Evolutionary conservation across 2,329 filamentous ascomycete genomes (phyloP), one percentile per base, ranked within the genome.

Genomic region (Eutypa lata): DNA sequence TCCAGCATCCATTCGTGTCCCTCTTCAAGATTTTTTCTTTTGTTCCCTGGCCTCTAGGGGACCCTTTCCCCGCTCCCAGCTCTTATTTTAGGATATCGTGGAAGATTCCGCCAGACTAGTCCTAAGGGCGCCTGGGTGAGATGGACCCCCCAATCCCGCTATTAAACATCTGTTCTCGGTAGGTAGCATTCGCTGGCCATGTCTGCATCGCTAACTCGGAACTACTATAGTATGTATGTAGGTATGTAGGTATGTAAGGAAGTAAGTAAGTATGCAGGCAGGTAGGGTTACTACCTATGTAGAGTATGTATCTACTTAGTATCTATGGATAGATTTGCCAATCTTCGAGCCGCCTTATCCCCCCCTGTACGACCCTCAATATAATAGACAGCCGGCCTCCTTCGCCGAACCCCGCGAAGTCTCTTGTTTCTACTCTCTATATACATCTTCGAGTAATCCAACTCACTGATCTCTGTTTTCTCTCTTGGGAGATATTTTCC

Each of bases 401-500:
- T 46, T 43, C 57, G 55, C 57, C 58, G 52, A 37, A 50, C 22
- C 50, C 45, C 37, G 48, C 40, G 54, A 58, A 28, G 56, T 59
- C 53, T 60, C 57, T 55, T 48, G 44, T 48, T 35, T 47, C 49
- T 58, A 47, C 35, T 55, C 47, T 37, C 44, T 43, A 26, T 46
- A 56, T 57, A 57, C 57, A 56, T 57, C 55, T 52, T 58, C 52
- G 53, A 52, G 42, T 52, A 44, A 57, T 48, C 45, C 55, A 61
- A 58, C 51, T 61, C 60, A 42, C 42, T 45, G 61, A 61, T 60
- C 56, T 55, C 50, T 56, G 51, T 51, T 38, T 59, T 52, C 50
- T 57, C 53, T 24, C 35, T 35, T 46, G 54, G 57, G 58, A 57
- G 56, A 63, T 63, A 57, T 14, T 65, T 63, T 63, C 54, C 57